Base-by-base conservation (phyloP, 192 early-diverging fungal genomes). In the Cladochytrium replicatum region DNA sequence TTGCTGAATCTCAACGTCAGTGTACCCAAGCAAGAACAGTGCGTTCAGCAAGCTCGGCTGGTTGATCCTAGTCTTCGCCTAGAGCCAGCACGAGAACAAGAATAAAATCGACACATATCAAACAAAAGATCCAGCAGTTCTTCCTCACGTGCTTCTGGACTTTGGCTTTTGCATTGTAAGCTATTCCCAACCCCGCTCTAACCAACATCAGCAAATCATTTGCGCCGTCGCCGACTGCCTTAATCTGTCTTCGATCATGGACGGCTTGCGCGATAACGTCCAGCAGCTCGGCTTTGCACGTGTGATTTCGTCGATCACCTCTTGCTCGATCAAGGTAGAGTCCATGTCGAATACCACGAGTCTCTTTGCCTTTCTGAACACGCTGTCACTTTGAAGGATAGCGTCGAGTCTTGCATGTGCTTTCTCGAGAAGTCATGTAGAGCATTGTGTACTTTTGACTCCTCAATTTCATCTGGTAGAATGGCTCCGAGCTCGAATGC, bases 341-440 rank as follows among this genome's bases (percentile, higher is more conserved):
- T 99, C 95, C 95, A 99, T 99, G 67, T 99, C 95, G 68, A 99
- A 99, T 21, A 99, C 89, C 3, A 92, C 91, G 45, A 99, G 74
- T 32, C 95, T 78, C 66, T 95, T 94, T 51, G 93, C 75, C 32
- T 77, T 71, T 28, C 93, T 67, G 63, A 85, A 94, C 4, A 95
- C 86, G 46, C 88, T 85, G 68, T 88, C 80, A 2, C 73, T 75
- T 62, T 97, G 93, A 54, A 97, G 46, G 7, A 88, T 88, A 4
- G 95, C 85, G 60, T 91, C 89, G 0, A 83, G n/a, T n/a, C n/a
- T n/a, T n/a, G n/a, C n/a, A n/a, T n/a, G n/a, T n/a, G n/a, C n/a
- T n/a, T n/a, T n/a, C n/a, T n/a, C n/a, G n/a, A n/a, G n/a, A n/a
- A n/a, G n/a, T n/a, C n/a, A n/a, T n/a, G n/a, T n/a, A n/a, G n/a